These are phyloP conservation scores for Forsythia viridissima DNA, from an alignment of 257 asterid genomes.

Conservation along the genomic window DNA sequence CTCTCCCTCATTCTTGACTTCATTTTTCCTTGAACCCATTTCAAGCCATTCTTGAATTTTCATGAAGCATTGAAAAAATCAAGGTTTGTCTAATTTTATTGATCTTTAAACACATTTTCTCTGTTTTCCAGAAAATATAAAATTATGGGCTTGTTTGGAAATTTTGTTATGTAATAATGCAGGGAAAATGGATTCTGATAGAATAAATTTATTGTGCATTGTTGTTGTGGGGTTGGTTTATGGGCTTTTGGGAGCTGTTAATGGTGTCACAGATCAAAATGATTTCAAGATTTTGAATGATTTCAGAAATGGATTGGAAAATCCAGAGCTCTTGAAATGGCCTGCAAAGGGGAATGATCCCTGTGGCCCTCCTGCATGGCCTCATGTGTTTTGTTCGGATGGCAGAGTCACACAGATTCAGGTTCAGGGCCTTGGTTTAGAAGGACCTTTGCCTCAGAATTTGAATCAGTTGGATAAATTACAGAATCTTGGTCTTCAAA, in stretches of 20 bases:
- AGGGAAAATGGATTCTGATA: conserved; percentile 31
- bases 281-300: conserved; percentile 67
- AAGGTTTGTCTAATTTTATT: conserved; percentile 30
- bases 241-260: conserved; percentile 32
- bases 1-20: background rate
- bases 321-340: conserved; percentile 75
- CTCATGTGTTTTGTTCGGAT: conserved; percentile 62
- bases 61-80: conserved; percentile 26
- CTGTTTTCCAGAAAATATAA: conserved; percentile 10
- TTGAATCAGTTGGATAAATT: conserved; percentile 58
- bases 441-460: conserved; percentile 70
- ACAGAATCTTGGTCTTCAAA: conserved; percentile 70
- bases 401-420: conserved; percentile 86
- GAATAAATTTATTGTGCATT: conserved; percentile 34
- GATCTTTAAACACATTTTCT: conserved; percentile 19
- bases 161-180: conserved; percentile 29
- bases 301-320: conserved; percentile 58
- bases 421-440: conserved; percentile 64
- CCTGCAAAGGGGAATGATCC: conserved; percentile 65
- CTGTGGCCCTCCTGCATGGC: conserved; percentile 87
- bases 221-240: conserved; percentile 19
- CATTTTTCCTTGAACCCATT: background rate
- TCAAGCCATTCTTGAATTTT: conserved; percentile 26
- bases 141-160: conserved; percentile 25
- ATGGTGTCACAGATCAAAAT: conserved; percentile 49